These are phyloP conservation scores for Candida awuae DNA, from an alignment of 805 yeast species.

Conservation along the genomic window DNA sequence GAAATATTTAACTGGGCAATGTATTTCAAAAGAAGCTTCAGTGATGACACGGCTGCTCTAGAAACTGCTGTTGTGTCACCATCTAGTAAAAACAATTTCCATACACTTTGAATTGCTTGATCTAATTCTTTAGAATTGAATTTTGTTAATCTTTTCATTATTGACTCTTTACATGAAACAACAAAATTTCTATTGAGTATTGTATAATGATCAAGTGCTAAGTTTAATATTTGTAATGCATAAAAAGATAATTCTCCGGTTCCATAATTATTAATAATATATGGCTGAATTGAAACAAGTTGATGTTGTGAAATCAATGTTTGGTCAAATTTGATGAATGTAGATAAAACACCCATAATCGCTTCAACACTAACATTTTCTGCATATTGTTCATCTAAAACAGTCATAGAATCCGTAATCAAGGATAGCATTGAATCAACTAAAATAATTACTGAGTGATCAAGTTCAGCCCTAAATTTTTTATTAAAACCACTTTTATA, in stretches of 20 bases:
- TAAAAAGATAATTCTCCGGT: constrained; percentile 38
- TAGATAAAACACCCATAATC: constrained; percentile 43
- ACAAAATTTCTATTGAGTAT: constrained; percentile 46
- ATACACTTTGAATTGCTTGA: constrained; percentile 67
- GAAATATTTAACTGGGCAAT: constrained; percentile 21
- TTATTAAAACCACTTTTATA: constrained; percentile 21
- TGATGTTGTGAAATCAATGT: constrained; percentile 58
- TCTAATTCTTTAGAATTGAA: constrained; percentile 52
- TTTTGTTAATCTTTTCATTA: constrained; percentile 53
- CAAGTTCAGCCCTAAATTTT: constrained; percentile 12
- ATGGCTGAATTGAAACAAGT: constrained; percentile 56
- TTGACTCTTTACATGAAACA: constrained; percentile 38
- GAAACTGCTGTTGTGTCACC: constrained; percentile 43
- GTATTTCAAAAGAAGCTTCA: constrained; percentile 43
- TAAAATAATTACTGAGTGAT: constrained; percentile 22
- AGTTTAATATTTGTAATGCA: constrained; percentile 46
- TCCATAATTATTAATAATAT: constrained; percentile 41
- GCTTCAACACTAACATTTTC: constrained; percentile 25
- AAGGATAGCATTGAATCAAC: constrained; percentile 31
- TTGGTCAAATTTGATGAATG: constrained; percentile 46
- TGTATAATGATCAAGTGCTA: constrained; percentile 36
- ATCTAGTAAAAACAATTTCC: constrained; percentile 44
- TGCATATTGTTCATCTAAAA: constrained; percentile 21
- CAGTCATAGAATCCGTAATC: constrained; percentile 25
- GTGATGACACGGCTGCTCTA: constrained; percentile 57